Base-by-base conservation (phyloP, 139 green algal species). In the Chlamydomonas eustigma region DNA sequence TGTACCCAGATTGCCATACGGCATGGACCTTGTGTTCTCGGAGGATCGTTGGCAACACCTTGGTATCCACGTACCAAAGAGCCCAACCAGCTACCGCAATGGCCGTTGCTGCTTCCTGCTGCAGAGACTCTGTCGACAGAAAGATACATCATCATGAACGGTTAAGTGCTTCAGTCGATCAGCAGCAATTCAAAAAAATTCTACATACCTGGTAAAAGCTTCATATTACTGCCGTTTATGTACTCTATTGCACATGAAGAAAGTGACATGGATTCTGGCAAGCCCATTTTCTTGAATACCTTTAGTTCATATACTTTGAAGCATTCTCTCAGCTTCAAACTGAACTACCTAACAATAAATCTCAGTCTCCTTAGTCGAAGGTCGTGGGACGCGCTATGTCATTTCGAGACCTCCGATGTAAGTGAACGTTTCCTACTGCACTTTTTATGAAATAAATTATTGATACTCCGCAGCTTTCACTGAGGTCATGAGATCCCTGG, bases 401-500 rank as follows among this genome's bases (percentile, higher is more conserved):
- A 5, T 89, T 86, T 51, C 72, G 74, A 70, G 85, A 89, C 58
- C 72, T 89, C 50, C 50, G 85, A 81, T 86, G 85, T 89, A 64
- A 86, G 84, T 65, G 1, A 22, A 28, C 22, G 8, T 38, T 3
- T 50, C 31, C 31, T 28, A 25, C 39, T 25, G 39, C 25, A n/a
- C 63, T 18, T 70, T 30, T 8, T 18, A 70, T n/a, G 18, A 18
- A 70, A 35, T 35, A n/a, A 8, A 70, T 4, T 58, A 58, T 58
- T 58, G 12, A 28, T 28, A 44, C 28, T 4, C 8, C 63, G 82
- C 82, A 95, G 91, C 83, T 4, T 93, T 92, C 58, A 88, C 77
- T 22, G 90, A 96, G 80, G 80, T 84, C 1, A 94, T 96, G 91
- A 83, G 84, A 69, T 76, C 81, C 2, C 39, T 96, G 65, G 90